Evolutionary conservation across 345 rosid genomes (phyloP).

Genomic region (Excoecaria cochinchinensis): DNA sequence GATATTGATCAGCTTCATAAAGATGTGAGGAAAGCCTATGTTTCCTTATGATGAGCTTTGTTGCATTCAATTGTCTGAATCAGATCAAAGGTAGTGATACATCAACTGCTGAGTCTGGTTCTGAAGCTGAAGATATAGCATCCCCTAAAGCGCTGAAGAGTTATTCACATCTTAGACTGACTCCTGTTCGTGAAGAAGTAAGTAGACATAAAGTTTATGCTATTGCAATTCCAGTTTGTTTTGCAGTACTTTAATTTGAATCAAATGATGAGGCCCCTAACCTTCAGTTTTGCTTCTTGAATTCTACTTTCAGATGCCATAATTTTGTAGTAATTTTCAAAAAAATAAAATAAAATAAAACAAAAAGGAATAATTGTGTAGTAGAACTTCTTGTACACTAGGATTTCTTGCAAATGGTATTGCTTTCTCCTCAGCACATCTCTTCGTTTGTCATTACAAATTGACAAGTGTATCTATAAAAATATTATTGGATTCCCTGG

Average conservation of each 20-base stretch:
- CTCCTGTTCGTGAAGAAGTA: constrained; percentile 99
- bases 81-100: constrained; percentile 95
- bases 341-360: too few species aligned
- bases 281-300: background rate
- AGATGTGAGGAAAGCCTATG: background rate
- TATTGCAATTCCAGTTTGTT: background rate
- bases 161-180: constrained; percentile 79
- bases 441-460: background rate
- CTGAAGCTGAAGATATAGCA: constrained; percentile 89
- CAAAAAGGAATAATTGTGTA: background rate
- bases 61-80: constrained; percentile 21
- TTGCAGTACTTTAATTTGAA: constrained; percentile 1
- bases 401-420: background rate
- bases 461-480: background rate
- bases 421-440: background rate
- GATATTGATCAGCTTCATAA: constrained; percentile 10
- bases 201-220: background rate
- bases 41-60: background rate
- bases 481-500: background rate
- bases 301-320: background rate
- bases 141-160: constrained; percentile 89
- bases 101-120: constrained; percentile 98
- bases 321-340: background rate
- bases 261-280: background rate
- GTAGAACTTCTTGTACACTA: background rate